These are phyloP conservation scores for Fusarium torreyae DNA, from an alignment of 2,329 filamentous ascomycete species.

Conservation along the genomic window DNA sequence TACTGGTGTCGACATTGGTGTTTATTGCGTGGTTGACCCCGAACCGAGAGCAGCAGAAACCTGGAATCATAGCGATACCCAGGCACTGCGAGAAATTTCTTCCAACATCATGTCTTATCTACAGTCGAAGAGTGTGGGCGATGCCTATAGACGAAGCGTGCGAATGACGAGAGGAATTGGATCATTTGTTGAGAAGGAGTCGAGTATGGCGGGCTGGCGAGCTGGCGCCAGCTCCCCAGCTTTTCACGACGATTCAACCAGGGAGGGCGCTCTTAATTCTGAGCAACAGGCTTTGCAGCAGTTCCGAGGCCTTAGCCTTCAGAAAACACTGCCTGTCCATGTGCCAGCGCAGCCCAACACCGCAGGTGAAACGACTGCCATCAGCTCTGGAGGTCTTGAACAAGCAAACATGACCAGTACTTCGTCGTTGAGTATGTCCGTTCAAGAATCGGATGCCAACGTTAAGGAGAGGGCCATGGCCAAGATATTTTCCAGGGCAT, in stretches of 20 bases:
- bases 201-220: conserved; percentile 51
- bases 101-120: conserved; percentile 57
- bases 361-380: conserved; percentile 7
- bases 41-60: conserved; percentile 12
- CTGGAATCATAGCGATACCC: conserved; percentile 50
- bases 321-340: conserved; percentile 18
- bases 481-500: conserved; percentile 60
- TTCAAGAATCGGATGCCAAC: conserved; percentile 8
- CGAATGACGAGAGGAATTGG: conserved; percentile 59
- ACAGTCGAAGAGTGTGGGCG: conserved; percentile 49
- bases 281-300: conserved; percentile 32
- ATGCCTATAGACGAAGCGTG: conserved; percentile 52
- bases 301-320: conserved; percentile 11
- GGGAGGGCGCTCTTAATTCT: conserved; percentile 30
- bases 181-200: conserved; percentile 56
- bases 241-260: conserved; percentile 23
- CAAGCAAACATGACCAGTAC: conserved; percentile 4
- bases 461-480: conserved; percentile 15
- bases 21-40: conserved; percentile 53
- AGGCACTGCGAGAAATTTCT: conserved; percentile 50
- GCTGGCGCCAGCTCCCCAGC: conserved; percentile 21
- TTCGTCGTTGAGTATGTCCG: conserved; percentile 9
- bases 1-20: conserved; percentile 59
- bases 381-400: not conserved
- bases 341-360: conserved; percentile 15